A percentile compares a stretch with the other conserved stretches of the same genome.
phyloP scores from a whole-genome alignment of 73 alveolate genomes.

The Breviolum minutum region DNA sequence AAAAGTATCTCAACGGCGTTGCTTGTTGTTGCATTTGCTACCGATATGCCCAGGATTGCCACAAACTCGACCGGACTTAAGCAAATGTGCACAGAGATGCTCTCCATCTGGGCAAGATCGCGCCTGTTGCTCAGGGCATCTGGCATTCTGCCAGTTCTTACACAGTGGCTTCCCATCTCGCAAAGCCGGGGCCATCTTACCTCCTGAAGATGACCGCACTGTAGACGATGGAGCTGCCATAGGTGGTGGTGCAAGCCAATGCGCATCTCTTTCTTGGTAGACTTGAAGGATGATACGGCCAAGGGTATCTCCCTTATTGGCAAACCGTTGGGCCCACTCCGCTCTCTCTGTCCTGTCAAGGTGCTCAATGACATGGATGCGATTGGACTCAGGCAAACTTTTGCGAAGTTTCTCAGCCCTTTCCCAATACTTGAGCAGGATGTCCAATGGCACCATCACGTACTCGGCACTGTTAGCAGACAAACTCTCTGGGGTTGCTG shows the following conservation, averaged over 20 bases:
- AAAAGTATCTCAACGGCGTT: too few species aligned
- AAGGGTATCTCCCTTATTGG: background rate
- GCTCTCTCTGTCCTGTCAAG: constrained; percentile 16
- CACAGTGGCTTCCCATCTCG: background rate
- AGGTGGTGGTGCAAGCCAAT: background rate
- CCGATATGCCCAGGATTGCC: too few species aligned
- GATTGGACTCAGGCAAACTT: background rate
- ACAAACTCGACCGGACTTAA: too few species aligned
- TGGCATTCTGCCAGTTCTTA: too few species aligned
- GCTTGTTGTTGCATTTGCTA: too few species aligned
- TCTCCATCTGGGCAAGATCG: too few species aligned
- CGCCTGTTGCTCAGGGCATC: too few species aligned
- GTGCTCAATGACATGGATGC: background rate
- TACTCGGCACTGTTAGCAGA: background rate
- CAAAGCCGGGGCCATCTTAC: background rate
- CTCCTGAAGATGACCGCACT: background rate
- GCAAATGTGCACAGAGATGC: too few species aligned
- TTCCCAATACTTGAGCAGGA: background rate
- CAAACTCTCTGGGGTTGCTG: too few species aligned
- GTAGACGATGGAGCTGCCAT: background rate
- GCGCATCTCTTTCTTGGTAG: background rate
- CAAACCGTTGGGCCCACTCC: constrained; percentile 13
- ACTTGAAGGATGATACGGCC: too few species aligned
- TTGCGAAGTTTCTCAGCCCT: background rate
- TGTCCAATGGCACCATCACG: constrained; percentile 3